A percentile compares a stretch with the other conserved stretches of the same genome.
Evolutionary conservation across 1,284 basidiomycete genomes (phyloP).

Genomic region (Rhizoctonia solani): DNA sequence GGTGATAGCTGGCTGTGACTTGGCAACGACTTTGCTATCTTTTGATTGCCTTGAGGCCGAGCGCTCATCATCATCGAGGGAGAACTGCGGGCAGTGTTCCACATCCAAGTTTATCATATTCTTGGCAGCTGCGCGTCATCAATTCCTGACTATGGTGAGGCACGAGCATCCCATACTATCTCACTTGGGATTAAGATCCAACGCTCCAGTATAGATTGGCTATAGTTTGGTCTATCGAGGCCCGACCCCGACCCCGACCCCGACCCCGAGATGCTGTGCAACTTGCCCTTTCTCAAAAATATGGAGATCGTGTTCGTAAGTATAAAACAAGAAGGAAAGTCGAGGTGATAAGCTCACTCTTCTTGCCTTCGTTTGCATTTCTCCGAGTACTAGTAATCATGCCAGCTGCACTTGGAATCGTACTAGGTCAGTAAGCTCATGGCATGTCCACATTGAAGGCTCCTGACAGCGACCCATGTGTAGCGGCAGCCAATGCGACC

Average conservation of each 20-base stretch:
- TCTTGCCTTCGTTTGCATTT: not conserved
- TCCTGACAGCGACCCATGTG: not conserved
- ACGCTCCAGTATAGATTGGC: not conserved
- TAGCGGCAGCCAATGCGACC: conserved; percentile 5
- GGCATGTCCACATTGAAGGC: not conserved
- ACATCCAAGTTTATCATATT: not conserved
- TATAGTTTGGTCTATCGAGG: not conserved
- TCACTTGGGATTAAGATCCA: not conserved
- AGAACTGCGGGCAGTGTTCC: not conserved
- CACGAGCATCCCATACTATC: not conserved
- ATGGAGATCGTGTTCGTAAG: not conserved
- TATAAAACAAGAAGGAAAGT: not conserved
- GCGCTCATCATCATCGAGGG: too few species aligned
- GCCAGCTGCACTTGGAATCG: not conserved
- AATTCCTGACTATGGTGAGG: not conserved
- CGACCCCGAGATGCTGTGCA: not conserved
- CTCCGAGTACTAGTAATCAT: not conserved
- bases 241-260: not conserved
- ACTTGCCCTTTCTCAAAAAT: not conserved
- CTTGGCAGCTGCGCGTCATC: not conserved
- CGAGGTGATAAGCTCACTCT: not conserved
- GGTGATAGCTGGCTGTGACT: too few species aligned
- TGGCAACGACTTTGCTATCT: too few species aligned
- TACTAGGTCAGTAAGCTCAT: not conserved
- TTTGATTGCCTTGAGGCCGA: too few species aligned